Conservation (phyloP, 106 monocot species). For the Gastrodia elata region DNA sequence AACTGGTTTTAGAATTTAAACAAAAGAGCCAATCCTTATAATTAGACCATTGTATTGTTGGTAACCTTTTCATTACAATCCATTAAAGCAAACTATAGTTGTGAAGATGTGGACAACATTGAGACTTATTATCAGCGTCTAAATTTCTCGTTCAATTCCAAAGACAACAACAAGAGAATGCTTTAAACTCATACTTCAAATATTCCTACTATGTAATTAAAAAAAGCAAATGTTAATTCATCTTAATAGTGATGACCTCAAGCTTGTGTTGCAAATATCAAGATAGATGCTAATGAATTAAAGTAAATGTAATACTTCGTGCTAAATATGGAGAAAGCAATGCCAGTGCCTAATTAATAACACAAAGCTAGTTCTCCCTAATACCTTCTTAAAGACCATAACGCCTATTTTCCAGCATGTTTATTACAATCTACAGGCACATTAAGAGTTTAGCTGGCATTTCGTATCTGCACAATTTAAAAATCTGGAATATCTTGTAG, state of each 20-base stretch:
- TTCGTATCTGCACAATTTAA: too few relatives aligned
- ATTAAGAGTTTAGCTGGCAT: too few relatives aligned
- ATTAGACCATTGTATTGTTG: neutral
- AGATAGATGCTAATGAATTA: neutral
- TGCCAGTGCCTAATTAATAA: too few relatives aligned
- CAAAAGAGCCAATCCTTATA: neutral
- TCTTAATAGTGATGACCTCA: neutral
- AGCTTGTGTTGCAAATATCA: neutral
- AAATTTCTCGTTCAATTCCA: neutral
- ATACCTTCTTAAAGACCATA: too few relatives aligned
- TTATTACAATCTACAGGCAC: too few relatives aligned
- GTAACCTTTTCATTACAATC: neutral
- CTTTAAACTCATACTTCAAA: neutral
- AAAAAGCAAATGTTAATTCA: neutral
- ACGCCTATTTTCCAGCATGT: too few relatives aligned
- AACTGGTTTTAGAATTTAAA: neutral
- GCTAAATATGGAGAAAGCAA: too few relatives aligned
- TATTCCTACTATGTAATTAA: neutral
- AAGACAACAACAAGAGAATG: neutral
- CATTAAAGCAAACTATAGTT: neutral
- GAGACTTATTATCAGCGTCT: neutral
- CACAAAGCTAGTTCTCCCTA: too few relatives aligned
- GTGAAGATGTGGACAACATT: neutral
- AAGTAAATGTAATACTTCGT: neutral
- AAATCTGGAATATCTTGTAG: too few relatives aligned